phyloP scores from a whole-genome alignment of 176 grass and related monocot species.

The Paspalum notatum region DNA sequence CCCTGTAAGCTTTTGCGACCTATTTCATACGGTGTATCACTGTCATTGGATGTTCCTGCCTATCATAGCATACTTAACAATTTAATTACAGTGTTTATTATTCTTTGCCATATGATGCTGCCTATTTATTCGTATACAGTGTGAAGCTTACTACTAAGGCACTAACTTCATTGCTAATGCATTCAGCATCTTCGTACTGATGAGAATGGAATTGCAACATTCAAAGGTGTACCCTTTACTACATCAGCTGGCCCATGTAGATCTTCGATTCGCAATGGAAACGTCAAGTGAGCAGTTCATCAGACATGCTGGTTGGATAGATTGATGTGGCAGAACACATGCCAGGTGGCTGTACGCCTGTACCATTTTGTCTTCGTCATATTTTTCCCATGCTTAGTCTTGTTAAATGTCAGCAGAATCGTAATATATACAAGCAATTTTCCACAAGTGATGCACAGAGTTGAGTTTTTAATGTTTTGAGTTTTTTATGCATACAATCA shows the following conservation, averaged over 20 bases:
- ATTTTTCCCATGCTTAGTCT: conserved; percentile 9
- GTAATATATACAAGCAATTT: conserved; percentile 15
- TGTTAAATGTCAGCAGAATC: conserved; percentile 30
- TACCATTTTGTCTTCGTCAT: conserved; percentile 23
- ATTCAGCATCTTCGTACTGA: conserved; percentile 74
- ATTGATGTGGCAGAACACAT: conserved; percentile 31
- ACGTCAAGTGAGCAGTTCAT: conserved; percentile 59
- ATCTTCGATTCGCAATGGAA: conserved; percentile 67
- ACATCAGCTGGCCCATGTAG: conserved; percentile 79
- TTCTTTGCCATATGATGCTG: background rate
- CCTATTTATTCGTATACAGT: background rate
- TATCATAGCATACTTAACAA: conserved; percentile 9
- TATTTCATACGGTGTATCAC: background rate
- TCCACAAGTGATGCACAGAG: background rate
- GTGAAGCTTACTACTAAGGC: background rate
- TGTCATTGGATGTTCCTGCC: background rate
- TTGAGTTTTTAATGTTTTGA: background rate
- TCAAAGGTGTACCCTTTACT: conserved; percentile 73
- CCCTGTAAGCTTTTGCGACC: conserved; percentile 52
- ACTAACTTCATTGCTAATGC: conserved; percentile 29
- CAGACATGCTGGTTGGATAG: conserved; percentile 20
- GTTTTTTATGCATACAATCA: background rate
- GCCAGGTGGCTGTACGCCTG: conserved; percentile 1
- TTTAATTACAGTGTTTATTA: conserved; percentile 10
- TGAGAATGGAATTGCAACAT: conserved; percentile 73